These are phyloP conservation scores for Hippophae gyantsensis DNA, from an alignment of 306 rosid genomes.

Conservation along the genomic window DNA sequence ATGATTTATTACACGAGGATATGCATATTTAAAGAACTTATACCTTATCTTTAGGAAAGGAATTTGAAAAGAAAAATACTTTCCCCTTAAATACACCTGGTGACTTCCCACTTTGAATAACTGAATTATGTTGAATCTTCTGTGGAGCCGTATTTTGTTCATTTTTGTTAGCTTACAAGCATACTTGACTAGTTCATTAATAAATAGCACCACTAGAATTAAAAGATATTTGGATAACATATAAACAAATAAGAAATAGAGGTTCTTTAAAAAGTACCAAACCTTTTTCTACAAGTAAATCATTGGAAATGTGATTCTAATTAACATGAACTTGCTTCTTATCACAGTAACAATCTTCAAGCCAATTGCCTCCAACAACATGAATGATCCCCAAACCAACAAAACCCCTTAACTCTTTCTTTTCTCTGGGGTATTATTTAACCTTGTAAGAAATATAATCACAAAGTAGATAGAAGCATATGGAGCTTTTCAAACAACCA, in stretches of 20 bases:
- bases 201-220: no score
- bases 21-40: constrained; percentile 23
- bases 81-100: constrained; percentile 52
- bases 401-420: constrained; percentile 65
- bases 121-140: constrained; percentile 30
- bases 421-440: constrained; percentile 49
- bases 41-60: constrained; percentile 74
- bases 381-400: constrained; percentile 66
- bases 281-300: constrained; percentile 76
- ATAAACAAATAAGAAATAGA: constrained; percentile 5
- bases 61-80: constrained; percentile 57
- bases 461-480: not conserved
- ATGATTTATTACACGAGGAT: not conserved
- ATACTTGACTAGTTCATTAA: no score
- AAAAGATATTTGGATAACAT: constrained; percentile 5
- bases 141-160: constrained; percentile 20
- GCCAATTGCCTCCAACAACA: constrained; percentile 76
- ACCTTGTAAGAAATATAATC: constrained; percentile 10
- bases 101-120: constrained; percentile 36
- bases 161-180: no score
- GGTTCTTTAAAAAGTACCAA: constrained; percentile 16
- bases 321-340: constrained; percentile 69
- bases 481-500: not conserved
- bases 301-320: constrained; percentile 53
- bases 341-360: constrained; percentile 69